Evolutionary conservation across 1,284 basidiomycete genomes (phyloP).

Genomic region (Trichosporon sp.): DNA sequence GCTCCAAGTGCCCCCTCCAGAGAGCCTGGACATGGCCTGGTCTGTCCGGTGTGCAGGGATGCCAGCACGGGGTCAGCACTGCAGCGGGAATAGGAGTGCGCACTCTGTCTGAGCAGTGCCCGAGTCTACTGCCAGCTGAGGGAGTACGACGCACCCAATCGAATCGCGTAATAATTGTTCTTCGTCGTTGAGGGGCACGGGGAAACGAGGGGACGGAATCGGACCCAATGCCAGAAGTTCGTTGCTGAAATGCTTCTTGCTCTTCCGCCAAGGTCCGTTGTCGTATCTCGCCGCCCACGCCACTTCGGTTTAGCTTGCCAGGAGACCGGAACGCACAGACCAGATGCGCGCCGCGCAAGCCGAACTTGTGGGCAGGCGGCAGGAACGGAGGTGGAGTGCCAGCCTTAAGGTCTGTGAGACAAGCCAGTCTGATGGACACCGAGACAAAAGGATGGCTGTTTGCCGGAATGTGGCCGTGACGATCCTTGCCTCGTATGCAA

Average conservation of each 20-base stretch:
- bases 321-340: background rate
- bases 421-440: background rate
- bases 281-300: background rate
- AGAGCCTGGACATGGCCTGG: background rate
- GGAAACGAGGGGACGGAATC: background rate
- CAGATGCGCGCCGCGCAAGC: background rate
- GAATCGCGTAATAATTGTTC: slow-evolving; percentile 1
- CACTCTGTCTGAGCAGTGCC: background rate
- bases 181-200: background rate
- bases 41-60: too few relatives aligned
- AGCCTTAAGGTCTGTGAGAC: background rate
- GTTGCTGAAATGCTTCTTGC: background rate
- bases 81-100: background rate
- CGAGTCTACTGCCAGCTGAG: too few relatives aligned
- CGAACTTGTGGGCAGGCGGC: background rate
- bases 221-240: background rate
- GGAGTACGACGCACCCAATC: background rate
- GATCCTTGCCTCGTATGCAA: background rate
- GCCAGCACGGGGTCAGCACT: background rate
- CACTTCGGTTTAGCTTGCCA: background rate
- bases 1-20: background rate
- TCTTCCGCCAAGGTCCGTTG: background rate
- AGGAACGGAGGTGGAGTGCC: background rate
- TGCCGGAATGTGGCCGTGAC: background rate
- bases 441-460: background rate